These are phyloP conservation scores for Pseudopediastrum boryanum DNA, from an alignment of 139 green algal species.

Conservation along the genomic window DNA sequence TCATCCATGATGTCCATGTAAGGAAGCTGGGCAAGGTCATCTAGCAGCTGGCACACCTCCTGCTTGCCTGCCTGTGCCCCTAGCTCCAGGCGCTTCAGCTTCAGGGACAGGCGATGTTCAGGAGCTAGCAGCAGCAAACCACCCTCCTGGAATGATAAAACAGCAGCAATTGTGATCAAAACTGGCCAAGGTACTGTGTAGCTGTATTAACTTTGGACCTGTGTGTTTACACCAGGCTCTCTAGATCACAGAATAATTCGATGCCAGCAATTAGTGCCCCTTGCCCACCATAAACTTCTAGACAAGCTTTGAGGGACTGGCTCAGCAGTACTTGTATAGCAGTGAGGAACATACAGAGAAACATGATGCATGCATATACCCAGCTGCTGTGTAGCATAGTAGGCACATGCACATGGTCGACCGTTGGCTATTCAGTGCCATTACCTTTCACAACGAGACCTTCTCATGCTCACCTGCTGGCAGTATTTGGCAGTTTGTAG, in stretches of 20 bases:
- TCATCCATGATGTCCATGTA: slow-evolving; percentile 71
- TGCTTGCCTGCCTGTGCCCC: too few relatives aligned
- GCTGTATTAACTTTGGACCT: too few relatives aligned
- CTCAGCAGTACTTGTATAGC: too few relatives aligned
- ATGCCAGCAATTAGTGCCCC: too few relatives aligned
- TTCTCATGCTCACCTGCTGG: slow-evolving; percentile 35
- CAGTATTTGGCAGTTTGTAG: slow-evolving; percentile 35
- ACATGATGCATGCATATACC: neutral
- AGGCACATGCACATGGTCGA: slow-evolving; percentile 16
- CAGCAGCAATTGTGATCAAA: too few relatives aligned
- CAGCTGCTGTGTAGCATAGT: neutral
- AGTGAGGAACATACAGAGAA: neutral
- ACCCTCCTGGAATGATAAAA: slow-evolving; percentile 44
- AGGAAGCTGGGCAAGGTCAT: slow-evolving; percentile 30
- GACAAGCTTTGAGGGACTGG: too few relatives aligned
- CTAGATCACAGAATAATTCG: too few relatives aligned
- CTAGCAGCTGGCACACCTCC: slow-evolving; percentile 27
- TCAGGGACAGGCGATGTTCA: slow-evolving; percentile 57
- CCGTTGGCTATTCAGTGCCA: too few relatives aligned
- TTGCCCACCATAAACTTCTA: too few relatives aligned
- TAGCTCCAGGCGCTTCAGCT: slow-evolving; percentile 60
- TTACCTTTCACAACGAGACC: too few relatives aligned
- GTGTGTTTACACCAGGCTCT: too few relatives aligned
- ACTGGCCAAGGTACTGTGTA: too few relatives aligned
- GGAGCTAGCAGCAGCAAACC: slow-evolving; percentile 60